Evolutionary conservation across 768 basidiomycete species (phyloP).

Genomic region (Lactarius trivialis): DNA sequence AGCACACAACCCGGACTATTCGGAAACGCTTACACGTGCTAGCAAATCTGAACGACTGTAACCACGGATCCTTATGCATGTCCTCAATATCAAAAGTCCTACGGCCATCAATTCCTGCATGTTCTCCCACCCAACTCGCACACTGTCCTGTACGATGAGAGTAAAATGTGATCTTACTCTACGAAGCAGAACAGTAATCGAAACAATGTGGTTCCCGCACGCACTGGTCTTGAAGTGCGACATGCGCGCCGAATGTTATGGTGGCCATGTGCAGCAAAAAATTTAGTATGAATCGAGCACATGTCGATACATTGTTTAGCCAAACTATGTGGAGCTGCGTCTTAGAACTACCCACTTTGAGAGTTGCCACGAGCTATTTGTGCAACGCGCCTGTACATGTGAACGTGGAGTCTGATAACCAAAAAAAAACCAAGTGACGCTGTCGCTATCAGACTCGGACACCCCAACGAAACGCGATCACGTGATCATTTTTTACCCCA

Average conservation of each 20-base stretch:
- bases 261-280: background rate
- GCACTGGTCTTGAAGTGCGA: background rate
- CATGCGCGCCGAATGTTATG: background rate
- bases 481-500: slow-evolving; percentile 18
- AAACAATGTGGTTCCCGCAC: background rate
- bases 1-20: background rate
- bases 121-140: background rate
- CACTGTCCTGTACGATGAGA: background rate
- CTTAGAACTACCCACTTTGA: background rate
- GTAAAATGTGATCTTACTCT: background rate
- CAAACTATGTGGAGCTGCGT: background rate
- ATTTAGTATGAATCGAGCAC: background rate
- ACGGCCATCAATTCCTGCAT: background rate
- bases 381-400: too few species aligned
- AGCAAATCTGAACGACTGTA: background rate
- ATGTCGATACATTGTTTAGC: background rate
- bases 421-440: background rate
- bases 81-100: background rate
- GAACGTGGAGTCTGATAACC: background rate
- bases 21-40: slow-evolving; percentile 13
- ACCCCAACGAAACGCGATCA: slow-evolving; percentile 23
- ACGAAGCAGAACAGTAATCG: background rate
- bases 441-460: background rate
- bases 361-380: too few species aligned
- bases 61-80: background rate